Percentiles rank a stretch among this genome's conserved stretches.
Conservation (phyloP, 768 basidiomycete genomes). For the Psilocybe tampanensis region DNA sequence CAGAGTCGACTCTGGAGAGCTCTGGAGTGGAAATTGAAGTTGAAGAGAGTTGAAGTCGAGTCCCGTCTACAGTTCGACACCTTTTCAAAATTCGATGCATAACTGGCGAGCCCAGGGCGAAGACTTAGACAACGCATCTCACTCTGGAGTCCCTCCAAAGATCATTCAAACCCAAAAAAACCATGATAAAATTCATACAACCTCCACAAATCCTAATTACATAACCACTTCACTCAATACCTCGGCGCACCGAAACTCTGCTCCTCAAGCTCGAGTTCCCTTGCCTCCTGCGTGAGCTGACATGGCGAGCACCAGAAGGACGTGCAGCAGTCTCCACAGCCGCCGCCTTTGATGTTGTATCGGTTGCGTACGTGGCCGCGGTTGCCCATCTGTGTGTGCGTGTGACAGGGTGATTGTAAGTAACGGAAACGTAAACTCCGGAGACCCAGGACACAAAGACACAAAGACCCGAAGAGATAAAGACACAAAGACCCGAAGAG, state of each 20-base stretch:
- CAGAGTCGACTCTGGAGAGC: too few species aligned
- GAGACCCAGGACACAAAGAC: too few species aligned
- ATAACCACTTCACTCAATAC: constrained; percentile 2
- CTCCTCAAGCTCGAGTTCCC: constrained; percentile 52
- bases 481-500: background rate
- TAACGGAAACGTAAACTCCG: too few species aligned
- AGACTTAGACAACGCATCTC: too few species aligned
- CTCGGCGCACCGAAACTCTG: constrained; percentile 28
- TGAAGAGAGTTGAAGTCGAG: too few species aligned
- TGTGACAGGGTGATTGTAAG: too few species aligned
- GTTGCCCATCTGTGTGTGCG: constrained; percentile 29
- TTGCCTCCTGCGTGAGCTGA: constrained; percentile 47
- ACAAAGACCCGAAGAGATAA: too few species aligned
- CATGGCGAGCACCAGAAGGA: constrained; percentile 49
- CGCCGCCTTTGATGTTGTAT: constrained; percentile 49
- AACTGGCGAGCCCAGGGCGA: too few species aligned
- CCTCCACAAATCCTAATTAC: background rate
- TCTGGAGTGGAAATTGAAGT: too few species aligned
- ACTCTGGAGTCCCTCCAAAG: background rate
- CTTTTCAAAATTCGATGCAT: too few species aligned
- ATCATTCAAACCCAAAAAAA: background rate
- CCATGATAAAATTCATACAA: constrained; percentile 2
- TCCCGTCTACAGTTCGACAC: too few species aligned
- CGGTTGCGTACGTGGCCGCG: constrained; percentile 43
- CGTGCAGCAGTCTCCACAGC: constrained; percentile 40